Evolutionary conservation across 371 early-diverging fungal genomes (phyloP), one percentile per base, ranked within the genome.

Genomic region (Fennellomyces sp.): DNA sequence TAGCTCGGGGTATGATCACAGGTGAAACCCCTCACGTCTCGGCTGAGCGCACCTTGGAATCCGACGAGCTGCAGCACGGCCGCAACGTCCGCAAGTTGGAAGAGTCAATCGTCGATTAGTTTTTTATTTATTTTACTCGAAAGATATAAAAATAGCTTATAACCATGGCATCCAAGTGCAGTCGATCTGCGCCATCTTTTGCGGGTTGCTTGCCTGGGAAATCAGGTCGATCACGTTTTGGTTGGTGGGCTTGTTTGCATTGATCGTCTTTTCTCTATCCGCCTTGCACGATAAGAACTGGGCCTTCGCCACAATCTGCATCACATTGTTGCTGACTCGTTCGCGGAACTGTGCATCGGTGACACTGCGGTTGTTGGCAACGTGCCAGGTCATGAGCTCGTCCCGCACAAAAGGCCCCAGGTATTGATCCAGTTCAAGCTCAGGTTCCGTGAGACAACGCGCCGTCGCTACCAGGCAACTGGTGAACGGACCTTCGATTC

Each of bases 131-230:
- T 21, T 6, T 21, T 12, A 23, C 15, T 12, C 28, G 21, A 26
- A 48, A 23, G 5, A 48, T n/a, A 48, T 21, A 19, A 21, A 10
- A 38, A 15, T 55, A 26, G 12, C 51, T 55, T 87, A 89, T 47
- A 91, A 61, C 92, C 92, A 92, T 7, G 90, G 91, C 83, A 90
- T 82, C 92, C 92, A 92, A 15, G 83, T 84, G 52, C 87, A 88
- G 52, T 96, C 97, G 94, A 97, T 95, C 61, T 91, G 90, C 0
- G 95, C 89, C 70, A 97, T 83, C 67, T 95, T 97, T 58, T 91
- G 87, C 4, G 97, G 96, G 58, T 96, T 95, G 31, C 86, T 91
- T 1, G 98, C 98, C 60, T 91, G 88, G 8, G 90, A 88, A 53
- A 97, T 90, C 61, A 97, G 70, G 52, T 95, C 95, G 48, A 96